A percentile compares a stretch with the other conserved stretches of the same genome.
These are phyloP conservation scores for Apiospora saccharicola DNA, from an alignment of 2,329 filamentous ascomycete genomes.

Conservation along the genomic window DNA sequence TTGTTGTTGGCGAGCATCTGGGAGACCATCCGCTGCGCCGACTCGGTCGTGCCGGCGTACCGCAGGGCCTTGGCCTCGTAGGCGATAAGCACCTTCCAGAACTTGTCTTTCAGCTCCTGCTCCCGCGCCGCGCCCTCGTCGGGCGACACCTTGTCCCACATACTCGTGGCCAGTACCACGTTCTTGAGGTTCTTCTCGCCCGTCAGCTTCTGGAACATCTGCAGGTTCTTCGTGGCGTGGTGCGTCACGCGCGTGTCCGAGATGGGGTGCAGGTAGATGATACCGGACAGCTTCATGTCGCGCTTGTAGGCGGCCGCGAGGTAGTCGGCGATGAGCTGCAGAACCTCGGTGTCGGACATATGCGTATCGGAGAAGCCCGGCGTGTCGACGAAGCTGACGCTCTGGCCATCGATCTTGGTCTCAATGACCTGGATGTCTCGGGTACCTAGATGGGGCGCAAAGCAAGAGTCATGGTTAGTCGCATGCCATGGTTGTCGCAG, in stretches of 20 bases:
- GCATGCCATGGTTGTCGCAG: background rate
- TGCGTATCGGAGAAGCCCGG: slow-evolving; percentile 56
- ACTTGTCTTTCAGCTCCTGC: slow-evolving; percentile 45
- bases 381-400: slow-evolving; percentile 50
- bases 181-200: slow-evolving; percentile 49
- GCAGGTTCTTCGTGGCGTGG: slow-evolving; percentile 48
- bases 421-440: slow-evolving; percentile 40
- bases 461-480: background rate
- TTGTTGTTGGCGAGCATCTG: slow-evolving; percentile 60
- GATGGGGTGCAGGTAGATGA: slow-evolving; percentile 56
- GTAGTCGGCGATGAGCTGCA: slow-evolving; percentile 50
- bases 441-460: slow-evolving; percentile 35
- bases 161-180: slow-evolving; percentile 51
- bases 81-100: slow-evolving; percentile 46
- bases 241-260: slow-evolving; percentile 49
- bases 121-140: slow-evolving; percentile 38
- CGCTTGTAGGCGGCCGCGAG: slow-evolving; percentile 43
- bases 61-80: slow-evolving; percentile 39
- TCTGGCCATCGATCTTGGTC: slow-evolving; percentile 38
- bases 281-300: slow-evolving; percentile 47
- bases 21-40: slow-evolving; percentile 33
- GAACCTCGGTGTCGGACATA: slow-evolving; percentile 52
- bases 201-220: slow-evolving; percentile 53
- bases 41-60: slow-evolving; percentile 36
- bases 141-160: slow-evolving; percentile 48